Conservation (phyloP, 768 basidiomycete genomes). For the Boletus insuetus region DNA sequence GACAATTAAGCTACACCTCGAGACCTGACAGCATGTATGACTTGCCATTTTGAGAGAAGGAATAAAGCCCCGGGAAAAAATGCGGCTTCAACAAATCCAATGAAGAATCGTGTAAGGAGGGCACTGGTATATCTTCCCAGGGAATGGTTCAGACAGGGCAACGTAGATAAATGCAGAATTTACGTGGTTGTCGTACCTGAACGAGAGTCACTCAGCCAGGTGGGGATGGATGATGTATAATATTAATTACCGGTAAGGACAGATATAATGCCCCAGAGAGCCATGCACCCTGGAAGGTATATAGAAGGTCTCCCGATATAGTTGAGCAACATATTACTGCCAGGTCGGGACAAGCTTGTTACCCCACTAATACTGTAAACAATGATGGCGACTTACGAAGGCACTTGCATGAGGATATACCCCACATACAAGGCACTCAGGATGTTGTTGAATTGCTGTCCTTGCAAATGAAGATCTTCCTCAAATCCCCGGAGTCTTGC, state of each 20-base stretch:
- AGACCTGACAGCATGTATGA: background rate
- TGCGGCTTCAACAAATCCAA: conserved; percentile 73
- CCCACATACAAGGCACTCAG: conserved; percentile 68
- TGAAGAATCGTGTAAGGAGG: conserved; percentile 67
- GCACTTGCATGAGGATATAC: conserved; percentile 79
- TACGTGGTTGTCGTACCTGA: conserved; percentile 43
- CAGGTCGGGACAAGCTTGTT: background rate
- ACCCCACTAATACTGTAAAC: background rate
- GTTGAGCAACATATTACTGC: conserved; percentile 69
- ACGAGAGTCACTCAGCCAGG: background rate
- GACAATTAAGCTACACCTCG: conserved; percentile 48
- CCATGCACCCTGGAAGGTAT: conserved; percentile 67
- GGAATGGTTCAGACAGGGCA: background rate
- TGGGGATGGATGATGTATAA: background rate
- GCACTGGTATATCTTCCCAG: conserved; percentile 57
- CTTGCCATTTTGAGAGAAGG: conserved; percentile 35
- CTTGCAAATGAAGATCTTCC: conserved; percentile 59
- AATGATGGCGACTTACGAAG: conserved; percentile 48
- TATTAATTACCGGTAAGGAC: conserved; percentile 44
- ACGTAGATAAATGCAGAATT: background rate
- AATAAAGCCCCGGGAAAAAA: conserved; percentile 67
- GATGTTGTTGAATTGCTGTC: conserved; percentile 62
- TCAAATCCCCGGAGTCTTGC: conserved; percentile 73
- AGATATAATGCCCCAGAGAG: conserved; percentile 66
- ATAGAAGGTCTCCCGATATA: conserved; percentile 65